Base-by-base conservation (phyloP, 2,329 filamentous ascomycete species). In the Ophiobolus disseminans region DNA sequence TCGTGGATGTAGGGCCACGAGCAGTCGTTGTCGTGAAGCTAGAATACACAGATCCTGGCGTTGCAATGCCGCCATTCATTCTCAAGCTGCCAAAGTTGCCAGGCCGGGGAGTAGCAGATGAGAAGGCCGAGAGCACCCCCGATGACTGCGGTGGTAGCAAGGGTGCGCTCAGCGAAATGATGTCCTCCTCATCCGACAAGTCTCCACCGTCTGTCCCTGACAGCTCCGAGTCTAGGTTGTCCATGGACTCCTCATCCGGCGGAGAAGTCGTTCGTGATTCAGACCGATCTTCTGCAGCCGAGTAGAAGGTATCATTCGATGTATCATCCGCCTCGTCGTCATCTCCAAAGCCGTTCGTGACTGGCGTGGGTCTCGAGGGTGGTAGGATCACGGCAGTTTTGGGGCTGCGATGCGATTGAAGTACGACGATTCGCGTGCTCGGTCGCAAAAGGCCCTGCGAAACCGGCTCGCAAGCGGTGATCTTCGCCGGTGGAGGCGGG, bases 391-490 rank as follows among this genome's bases (percentile, higher is more conserved):
- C 36, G 76, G 62, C 66, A 73, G 69, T 69, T 80, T 76, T 83
- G 86, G 65, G 70, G 79, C 68, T 57, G 34, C 65, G 68, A 48
- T 84, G 82, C 78, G 80, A 59, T 80, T 83, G 82, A 38, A 89
- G 86, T 17, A 97, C 80, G 19, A 99, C 86, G 48, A 99, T 90
- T 63, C 89, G 91, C 13, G 92, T 99, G 10, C 78, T 82, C 0
- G 90, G 81, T 7, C 86, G 82, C 37, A 99, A 71, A 4, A 94
- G 73, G 7, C 94, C 94, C 73, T 99, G 94, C 5, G 90, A 86
- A 13, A 97, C 91, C 7, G 94, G 94, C 70, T 99, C 94, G 69
- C 92, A 97, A n/a, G 95, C 85, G 38, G 90, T 86, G 52, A 97
- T 89, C 74, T 88, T 91, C 32, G 90, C 94, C 0, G 92, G 91